Percentiles rank a stretch among this genome's conserved stretches.
Evolutionary conservation across 2,329 filamentous ascomycete species (phyloP).

Genomic region (Ilyonectria robusta): DNA sequence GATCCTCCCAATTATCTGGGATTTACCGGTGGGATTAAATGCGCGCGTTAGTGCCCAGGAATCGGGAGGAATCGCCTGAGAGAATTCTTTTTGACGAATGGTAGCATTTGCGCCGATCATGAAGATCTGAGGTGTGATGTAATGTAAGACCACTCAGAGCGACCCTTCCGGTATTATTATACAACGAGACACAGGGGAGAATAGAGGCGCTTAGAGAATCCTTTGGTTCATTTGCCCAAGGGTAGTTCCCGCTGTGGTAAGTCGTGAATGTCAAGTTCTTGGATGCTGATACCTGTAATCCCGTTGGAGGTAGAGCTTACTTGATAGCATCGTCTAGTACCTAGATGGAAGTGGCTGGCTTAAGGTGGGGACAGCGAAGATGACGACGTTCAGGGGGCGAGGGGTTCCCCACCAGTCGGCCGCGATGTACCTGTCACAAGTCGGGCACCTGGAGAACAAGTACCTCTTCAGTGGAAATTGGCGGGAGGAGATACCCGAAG

Average conservation of each 20-base stretch:
- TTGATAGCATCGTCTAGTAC: neutral
- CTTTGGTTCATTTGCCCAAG: neutral
- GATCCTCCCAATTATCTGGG: neutral
- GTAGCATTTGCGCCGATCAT: neutral
- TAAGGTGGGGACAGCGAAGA: slow-evolving; percentile 53
- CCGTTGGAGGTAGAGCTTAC: neutral
- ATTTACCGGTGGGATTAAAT: neutral
- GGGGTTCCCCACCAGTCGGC: slow-evolving; percentile 25
- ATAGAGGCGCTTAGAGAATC: neutral
- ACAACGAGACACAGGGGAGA: neutral
- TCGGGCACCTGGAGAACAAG: slow-evolving; percentile 21
- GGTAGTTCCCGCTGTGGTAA: neutral
- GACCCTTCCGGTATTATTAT: neutral
- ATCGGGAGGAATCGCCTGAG: neutral
- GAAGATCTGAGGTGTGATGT: neutral
- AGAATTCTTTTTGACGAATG: neutral
- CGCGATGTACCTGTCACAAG: slow-evolving; percentile 26
- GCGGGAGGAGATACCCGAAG: slow-evolving; percentile 19
- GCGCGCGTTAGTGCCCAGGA: neutral
- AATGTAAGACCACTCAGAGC: neutral
- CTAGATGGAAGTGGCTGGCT: slow-evolving; percentile 61
- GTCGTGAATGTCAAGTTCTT: slow-evolving; percentile 1
- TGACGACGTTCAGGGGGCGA: slow-evolving; percentile 45
- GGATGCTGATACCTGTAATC: neutral
- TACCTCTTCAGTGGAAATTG: slow-evolving; percentile 19